Percentiles rank a stretch among this genome's conserved stretches.
Evolutionary conservation across 768 basidiomycete species (phyloP).

Genomic region (Hygrocybe coccinea): DNA sequence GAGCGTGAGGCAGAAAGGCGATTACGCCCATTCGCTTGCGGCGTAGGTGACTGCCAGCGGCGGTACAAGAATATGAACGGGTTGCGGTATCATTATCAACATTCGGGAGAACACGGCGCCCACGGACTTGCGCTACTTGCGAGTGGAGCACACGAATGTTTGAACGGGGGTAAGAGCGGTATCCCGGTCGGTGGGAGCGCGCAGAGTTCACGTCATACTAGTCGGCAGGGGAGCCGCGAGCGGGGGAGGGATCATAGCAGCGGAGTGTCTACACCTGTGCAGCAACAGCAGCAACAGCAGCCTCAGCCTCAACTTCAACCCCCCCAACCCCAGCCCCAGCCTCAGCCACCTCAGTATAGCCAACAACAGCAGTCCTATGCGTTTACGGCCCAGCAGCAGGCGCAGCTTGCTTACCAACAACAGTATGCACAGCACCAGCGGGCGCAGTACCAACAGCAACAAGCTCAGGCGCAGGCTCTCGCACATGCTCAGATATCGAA

Average conservation of each 20-base stretch:
- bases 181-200: conserved; percentile 5
- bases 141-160: conserved; percentile 60
- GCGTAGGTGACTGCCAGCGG: conserved; percentile 79
- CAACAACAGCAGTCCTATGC: conserved; percentile 28
- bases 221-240: conserved; percentile 7
- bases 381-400: conserved; percentile 24
- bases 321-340: conserved; percentile 1
- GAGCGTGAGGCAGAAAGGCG: conserved; percentile 82
- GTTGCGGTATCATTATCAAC: conserved; percentile 91
- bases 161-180: conserved; percentile 17
- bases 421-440: conserved; percentile 21
- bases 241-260: neutral
- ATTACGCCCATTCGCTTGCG: conserved; percentile 82
- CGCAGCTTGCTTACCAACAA: conserved; percentile 22
- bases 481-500: neutral
- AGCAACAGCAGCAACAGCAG: conserved; percentile 5
- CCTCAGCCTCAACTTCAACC: conserved; percentile 8
- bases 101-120: conserved; percentile 92
- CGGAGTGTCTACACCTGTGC: neutral
- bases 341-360: conserved; percentile 19
- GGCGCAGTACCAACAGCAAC: conserved; percentile 17
- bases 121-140: conserved; percentile 82
- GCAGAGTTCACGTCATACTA: conserved; percentile 6
- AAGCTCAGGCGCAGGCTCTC: conserved; percentile 12
- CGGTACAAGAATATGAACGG: conserved; percentile 99